Base-by-base conservation (phyloP, 768 basidiomycete genomes). In the Suillus plorans region DNA sequence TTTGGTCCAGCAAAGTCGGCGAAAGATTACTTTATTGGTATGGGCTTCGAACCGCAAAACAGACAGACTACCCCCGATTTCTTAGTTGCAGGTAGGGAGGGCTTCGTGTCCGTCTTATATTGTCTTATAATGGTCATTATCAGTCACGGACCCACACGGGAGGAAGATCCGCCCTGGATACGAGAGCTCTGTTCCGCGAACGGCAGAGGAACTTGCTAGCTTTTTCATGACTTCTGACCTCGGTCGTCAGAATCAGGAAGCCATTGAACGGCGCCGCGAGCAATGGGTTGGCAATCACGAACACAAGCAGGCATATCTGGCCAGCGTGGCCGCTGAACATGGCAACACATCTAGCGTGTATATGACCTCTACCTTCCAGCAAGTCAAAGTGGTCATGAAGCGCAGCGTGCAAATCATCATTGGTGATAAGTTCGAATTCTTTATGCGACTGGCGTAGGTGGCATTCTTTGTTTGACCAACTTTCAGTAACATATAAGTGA, bases 1-100 rank as follows among this genome's bases (percentile, higher is more conserved):
- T 89, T 82, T 61, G 89, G 89, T 2, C 82, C 83, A 0, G 82
- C 85, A 7, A 71, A 76, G 34, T 72, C 80, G 57, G 89, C 87
- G 0, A 77, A 84, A 59, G 73, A 80, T 63, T 89, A 89, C 73
- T 89, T 90, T 72, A 73, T 84, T 61, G 77, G 81, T 59, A 79
- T 87, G 77, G 86, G 86, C n/a, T 86, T 81, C 70, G 75, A 79
- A 67, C 85, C 86, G 16, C 79, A 80, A 10, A 78, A 85, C 63
- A 76, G 87, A 13, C 87, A 89, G 73, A 88, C 86, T 1, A 86
- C 86, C 0, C 82, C 87, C 37, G 87, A 89, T 65, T 89, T 86
- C 76, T 74, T 89, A 49, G 84, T 87, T 31, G 69, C 74, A 3
- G 53, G 53, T 55, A 34, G 20, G 28, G 28, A 34, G 20, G 28